Evolutionary conservation across 1,284 basidiomycete species (phyloP), one percentile per base, ranked within the genome.

Genomic region (Cutaneotrichosporon daszewskae): DNA sequence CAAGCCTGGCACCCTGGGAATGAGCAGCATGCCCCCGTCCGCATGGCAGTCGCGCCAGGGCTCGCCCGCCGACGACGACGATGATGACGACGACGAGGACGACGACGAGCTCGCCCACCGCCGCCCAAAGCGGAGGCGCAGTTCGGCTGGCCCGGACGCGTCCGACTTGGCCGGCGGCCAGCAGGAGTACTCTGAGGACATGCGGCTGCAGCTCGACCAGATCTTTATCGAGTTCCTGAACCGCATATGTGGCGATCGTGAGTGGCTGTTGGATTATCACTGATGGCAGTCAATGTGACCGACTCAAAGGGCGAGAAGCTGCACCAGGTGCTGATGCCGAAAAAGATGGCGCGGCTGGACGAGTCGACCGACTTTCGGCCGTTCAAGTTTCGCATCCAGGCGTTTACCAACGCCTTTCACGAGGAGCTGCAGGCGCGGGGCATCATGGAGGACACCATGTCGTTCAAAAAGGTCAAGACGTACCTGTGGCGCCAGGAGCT

Each of bases 371-470:
- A 97, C 72, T 99, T 94, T 72, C 81, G 94, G 22, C 94, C 95
- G 16, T 98, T 99, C 83, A 97, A 97, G 72, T 98, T 98, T 74
- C 83, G 95, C 43, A 98, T 99, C 59, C 89, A 94, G 67, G 94
- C 95, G 1, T 99, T 99, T 72, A 97, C 94, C 12, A 90, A 92
- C 59, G 87, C 87, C 1, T 98, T 98, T 66, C 77, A 94, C 58
- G 90, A 96, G 66, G 87, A 92, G 48, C 53, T 71, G 5, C 59
- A 62, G 47, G 42, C 53, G 2, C 59, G 71, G 11, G 77, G 76
- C 5, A 69, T 77, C 39, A 65, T 66, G 18, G 77, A 77, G 35
- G 68, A 74, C 26, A 74, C 76, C 31, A 71, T 77, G 59, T 74
- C 75, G n/a, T 66, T 71, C 58, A 75, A 76, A 51, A 70, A 92